Conservation (phyloP, 805 yeast genomes). For the Millerozyma acaciae region DNA sequence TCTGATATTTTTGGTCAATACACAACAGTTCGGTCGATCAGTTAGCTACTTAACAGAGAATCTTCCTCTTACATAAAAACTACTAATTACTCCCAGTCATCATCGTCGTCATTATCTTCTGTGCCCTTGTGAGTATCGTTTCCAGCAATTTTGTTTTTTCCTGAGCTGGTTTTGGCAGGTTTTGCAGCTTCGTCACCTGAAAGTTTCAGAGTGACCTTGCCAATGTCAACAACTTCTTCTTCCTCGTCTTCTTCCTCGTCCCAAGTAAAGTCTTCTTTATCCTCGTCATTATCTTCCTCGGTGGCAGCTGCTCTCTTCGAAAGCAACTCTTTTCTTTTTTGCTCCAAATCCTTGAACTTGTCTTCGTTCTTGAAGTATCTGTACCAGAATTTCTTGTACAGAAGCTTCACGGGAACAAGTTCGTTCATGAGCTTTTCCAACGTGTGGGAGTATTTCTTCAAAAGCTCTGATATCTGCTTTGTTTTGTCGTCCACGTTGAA, state of each 20-base stretch:
- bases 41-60: too few relatives aligned
- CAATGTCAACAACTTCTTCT: constrained; percentile 25
- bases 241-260: constrained; percentile 42
- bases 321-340: constrained; percentile 60
- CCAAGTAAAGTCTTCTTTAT: constrained; percentile 52
- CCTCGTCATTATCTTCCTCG: constrained; percentile 34
- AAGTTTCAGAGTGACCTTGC: constrained; percentile 27
- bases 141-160: constrained; percentile 1
- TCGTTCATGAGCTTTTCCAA: constrained; percentile 53
- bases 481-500: constrained; percentile 49
- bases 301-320: constrained; percentile 20
- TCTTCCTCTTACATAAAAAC: background rate
- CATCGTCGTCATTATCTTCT: constrained; percentile 28
- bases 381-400: constrained; percentile 69
- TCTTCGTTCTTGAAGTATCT: constrained; percentile 56
- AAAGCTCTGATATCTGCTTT: constrained; percentile 44
- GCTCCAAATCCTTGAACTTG: constrained; percentile 58
- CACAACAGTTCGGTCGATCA: too few relatives aligned
- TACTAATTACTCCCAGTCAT: constrained; percentile 53
- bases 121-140: background rate
- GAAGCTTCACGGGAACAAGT: constrained; percentile 61
- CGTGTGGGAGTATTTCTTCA: constrained; percentile 44
- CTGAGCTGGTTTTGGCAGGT: constrained; percentile 7
- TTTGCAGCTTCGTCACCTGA: constrained; percentile 9
- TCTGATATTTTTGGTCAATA: background rate